phyloP scores from a whole-genome alignment of 2,329 filamentous ascomycete species.

The Dothiorella sarmentorum region DNA sequence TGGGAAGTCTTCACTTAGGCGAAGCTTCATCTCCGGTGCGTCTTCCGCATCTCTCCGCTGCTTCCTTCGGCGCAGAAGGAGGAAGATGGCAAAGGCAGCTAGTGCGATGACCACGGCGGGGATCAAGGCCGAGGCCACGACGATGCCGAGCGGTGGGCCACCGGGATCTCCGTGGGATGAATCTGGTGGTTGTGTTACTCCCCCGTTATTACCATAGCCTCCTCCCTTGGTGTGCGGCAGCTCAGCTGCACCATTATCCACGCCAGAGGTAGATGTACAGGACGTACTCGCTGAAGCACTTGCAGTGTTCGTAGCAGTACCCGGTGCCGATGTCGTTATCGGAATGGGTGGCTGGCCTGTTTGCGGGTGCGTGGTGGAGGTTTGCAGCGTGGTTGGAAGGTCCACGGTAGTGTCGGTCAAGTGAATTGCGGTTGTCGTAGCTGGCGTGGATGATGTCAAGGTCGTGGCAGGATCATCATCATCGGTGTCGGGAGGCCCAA shows the following conservation, averaged over 20 bases:
- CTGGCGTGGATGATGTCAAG: background rate
- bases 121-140: conserved; percentile 1
- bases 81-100: background rate
- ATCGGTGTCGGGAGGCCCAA: background rate
- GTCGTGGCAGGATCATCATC: background rate
- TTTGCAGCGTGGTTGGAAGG: too few relatives aligned
- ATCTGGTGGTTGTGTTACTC: background rate
- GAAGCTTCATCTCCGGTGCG: conserved; percentile 9
- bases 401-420: too few relatives aligned
- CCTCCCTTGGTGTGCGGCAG: background rate
- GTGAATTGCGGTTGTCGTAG: background rate
- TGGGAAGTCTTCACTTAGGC: background rate
- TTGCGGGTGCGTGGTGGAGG: too few relatives aligned
- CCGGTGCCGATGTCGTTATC: background rate
- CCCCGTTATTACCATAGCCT: background rate
- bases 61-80: conserved; percentile 6
- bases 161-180: background rate
- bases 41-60: background rate
- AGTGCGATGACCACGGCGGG: conserved; percentile 1
- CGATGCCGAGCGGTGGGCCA: background rate
- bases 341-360: too few relatives aligned
- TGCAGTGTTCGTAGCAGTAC: background rate
- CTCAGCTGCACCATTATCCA: background rate
- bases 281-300: background rate
- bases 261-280: background rate